Evolutionary conservation across 139 green algal species (phyloP).

Genomic region (Chlamydomonas sp.): DNA sequence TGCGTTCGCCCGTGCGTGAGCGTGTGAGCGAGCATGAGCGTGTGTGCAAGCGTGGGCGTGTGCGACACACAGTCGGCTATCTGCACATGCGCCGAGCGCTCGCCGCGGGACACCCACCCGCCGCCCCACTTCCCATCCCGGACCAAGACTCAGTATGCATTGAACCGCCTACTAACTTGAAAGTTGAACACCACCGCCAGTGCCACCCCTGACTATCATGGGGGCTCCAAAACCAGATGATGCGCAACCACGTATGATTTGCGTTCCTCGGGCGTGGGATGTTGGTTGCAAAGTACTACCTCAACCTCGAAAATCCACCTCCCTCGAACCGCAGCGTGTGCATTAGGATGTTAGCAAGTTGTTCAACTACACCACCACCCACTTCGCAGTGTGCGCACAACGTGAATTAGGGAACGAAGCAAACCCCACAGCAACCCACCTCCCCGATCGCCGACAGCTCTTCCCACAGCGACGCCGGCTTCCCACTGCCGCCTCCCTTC

Average conservation of each 20-base stretch:
- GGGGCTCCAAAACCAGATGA: too few relatives aligned
- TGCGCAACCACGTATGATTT: too few relatives aligned
- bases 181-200: too few relatives aligned
- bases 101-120: not conserved
- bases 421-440: slow-evolving; percentile 3
- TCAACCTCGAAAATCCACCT: not conserved
- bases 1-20: not conserved
- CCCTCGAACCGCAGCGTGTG: not conserved
- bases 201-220: too few relatives aligned
- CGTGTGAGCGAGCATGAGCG: not conserved
- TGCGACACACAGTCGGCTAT: not conserved
- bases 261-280: too few relatives aligned
- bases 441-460: slow-evolving; percentile 9
- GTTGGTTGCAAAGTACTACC: not conserved
- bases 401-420: too few relatives aligned
- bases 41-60: too few relatives aligned
- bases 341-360: not conserved
- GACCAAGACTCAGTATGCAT: too few relatives aligned
- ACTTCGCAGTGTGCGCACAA: not conserved
- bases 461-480: slow-evolving; percentile 2
- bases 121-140: too few relatives aligned
- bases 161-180: too few relatives aligned
- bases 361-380: not conserved
- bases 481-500: not conserved
- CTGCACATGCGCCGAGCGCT: not conserved